A percentile compares a stretch with the other conserved stretches of the same genome.
These are phyloP conservation scores for Polytrichum commune DNA, from an alignment of 225 moss, liverwort and hornwort genomes.

Conservation along the genomic window DNA sequence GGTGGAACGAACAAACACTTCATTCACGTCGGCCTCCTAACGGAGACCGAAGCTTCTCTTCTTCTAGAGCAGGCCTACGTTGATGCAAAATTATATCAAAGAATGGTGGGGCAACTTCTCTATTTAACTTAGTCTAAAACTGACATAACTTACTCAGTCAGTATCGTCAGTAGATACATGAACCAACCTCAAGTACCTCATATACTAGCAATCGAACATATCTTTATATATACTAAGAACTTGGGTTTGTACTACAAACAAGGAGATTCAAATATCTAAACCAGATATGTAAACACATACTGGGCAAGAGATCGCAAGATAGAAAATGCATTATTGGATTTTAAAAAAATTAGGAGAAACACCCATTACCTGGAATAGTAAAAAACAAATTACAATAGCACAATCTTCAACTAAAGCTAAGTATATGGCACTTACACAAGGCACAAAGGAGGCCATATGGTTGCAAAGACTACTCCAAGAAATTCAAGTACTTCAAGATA, in stretches of 20 bases:
- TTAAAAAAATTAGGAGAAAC: background rate
- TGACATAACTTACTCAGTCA: background rate
- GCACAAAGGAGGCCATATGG: constrained; percentile 1
- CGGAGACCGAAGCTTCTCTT: no score
- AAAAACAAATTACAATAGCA: background rate
- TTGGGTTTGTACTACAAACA: background rate
- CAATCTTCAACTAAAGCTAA: constrained; percentile 1
- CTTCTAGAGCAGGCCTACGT: background rate
- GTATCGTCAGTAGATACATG: background rate
- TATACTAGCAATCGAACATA: background rate
- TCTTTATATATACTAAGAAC: background rate
- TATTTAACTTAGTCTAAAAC: background rate
- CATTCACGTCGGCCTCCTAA: no score
- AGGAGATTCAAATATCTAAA: background rate
- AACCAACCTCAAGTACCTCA: background rate
- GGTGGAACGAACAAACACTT: no score
- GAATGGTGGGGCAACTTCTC: background rate
- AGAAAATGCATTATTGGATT: background rate
- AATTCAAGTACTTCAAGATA: background rate
- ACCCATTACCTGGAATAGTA: background rate
- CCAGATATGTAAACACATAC: background rate
- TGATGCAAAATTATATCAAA: background rate
- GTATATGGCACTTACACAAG: background rate
- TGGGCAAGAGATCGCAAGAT: background rate
- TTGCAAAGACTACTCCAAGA: background rate